phyloP scores from a whole-genome alignment of 2,329 filamentous ascomycete species.

The Fusarium bulbicola region DNA sequence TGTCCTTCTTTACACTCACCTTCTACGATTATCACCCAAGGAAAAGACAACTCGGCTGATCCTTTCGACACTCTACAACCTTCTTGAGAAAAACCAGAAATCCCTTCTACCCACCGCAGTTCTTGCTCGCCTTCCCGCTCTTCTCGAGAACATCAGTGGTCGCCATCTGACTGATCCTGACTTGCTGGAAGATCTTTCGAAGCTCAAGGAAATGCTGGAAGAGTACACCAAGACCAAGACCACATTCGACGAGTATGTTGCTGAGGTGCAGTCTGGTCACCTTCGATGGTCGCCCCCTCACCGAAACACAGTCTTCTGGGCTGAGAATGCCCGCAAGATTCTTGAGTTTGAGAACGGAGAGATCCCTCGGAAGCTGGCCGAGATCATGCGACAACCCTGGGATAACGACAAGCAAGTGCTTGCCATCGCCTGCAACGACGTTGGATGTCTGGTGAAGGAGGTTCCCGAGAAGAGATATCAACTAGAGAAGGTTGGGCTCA shows the following conservation, averaged over 20 bases:
- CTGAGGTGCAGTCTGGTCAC: conserved; percentile 86
- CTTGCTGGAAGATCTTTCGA: conserved; percentile 68
- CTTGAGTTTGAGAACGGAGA: conserved; percentile 84
- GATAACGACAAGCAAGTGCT: conserved; percentile 87
- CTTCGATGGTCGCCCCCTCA: conserved; percentile 94
- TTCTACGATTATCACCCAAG: conserved; percentile 91
- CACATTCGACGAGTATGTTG: conserved; percentile 88
- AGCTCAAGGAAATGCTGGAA: conserved; percentile 69
- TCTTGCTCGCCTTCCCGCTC: conserved; percentile 79
- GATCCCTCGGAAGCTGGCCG: conserved; percentile 81
- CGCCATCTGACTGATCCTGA: conserved; percentile 73
- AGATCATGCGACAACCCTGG: conserved; percentile 79
- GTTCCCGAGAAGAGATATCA: conserved; percentile 83
- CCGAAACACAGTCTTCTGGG: conserved; percentile 87
- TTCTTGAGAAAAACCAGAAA: conserved; percentile 76
- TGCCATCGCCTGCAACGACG: conserved; percentile 91
- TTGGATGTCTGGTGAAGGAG: conserved; percentile 88
- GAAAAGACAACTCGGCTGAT: conserved; percentile 96
- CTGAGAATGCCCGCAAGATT: conserved; percentile 88
- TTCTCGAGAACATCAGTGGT: conserved; percentile 69
- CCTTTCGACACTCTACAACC: conserved; percentile 87
- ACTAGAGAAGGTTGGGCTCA: conserved; percentile 85
- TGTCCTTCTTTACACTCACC: conserved; percentile 88
- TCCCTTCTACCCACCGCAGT: conserved; percentile 84
- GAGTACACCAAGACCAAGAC: conserved; percentile 76